These are phyloP conservation scores for Ophiocordyceps camponoti-floridani DNA, from an alignment of 2,329 filamentous ascomycete genomes.

Conservation along the genomic window DNA sequence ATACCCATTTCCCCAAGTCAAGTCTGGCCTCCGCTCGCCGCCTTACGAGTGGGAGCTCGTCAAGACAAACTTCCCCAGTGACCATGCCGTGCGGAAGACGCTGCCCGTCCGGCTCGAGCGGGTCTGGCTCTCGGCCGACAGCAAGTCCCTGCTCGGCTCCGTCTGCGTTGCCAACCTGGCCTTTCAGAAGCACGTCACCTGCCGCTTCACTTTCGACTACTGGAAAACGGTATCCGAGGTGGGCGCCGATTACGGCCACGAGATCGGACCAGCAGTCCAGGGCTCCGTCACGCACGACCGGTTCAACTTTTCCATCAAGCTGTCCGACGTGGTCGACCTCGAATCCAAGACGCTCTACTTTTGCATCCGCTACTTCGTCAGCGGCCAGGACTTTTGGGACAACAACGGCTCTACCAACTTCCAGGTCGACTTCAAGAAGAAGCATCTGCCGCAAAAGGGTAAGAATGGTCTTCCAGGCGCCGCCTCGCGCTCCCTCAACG, in stretches of 20 bases:
- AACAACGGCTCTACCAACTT: constrained; percentile 81
- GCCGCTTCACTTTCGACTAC: constrained; percentile 89
- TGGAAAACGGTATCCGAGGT: constrained; percentile 98
- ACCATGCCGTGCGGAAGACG: constrained; percentile 33
- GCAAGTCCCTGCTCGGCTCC: constrained; percentile 69
- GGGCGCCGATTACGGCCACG: constrained; percentile 68
- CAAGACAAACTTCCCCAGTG: constrained; percentile 61
- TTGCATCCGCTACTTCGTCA: constrained; percentile 75
- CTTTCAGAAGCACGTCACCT: constrained; percentile 78
- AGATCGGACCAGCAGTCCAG: constrained; percentile 51
- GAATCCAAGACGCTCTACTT: constrained; percentile 87
- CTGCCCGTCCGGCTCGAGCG: constrained; percentile 66
- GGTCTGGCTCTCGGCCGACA: constrained; percentile 73
- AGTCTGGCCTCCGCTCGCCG: constrained; percentile 19
- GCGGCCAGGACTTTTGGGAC: constrained; percentile 83
- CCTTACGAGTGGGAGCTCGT: constrained; percentile 77
- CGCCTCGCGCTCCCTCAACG: constrained; percentile 28
- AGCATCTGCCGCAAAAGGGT: constrained; percentile 42
- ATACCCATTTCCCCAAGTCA: constrained; percentile 56
- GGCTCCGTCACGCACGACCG: constrained; percentile 56
- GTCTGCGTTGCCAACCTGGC: constrained; percentile 75
- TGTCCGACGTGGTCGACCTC: constrained; percentile 79
- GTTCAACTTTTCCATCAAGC: constrained; percentile 86
- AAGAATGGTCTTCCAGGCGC: constrained; percentile 35
- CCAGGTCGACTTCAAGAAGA: constrained; percentile 84